These are phyloP conservation scores for Tulasnella calospora DNA, from an alignment of 768 basidiomycete genomes.

Conservation along the genomic window DNA sequence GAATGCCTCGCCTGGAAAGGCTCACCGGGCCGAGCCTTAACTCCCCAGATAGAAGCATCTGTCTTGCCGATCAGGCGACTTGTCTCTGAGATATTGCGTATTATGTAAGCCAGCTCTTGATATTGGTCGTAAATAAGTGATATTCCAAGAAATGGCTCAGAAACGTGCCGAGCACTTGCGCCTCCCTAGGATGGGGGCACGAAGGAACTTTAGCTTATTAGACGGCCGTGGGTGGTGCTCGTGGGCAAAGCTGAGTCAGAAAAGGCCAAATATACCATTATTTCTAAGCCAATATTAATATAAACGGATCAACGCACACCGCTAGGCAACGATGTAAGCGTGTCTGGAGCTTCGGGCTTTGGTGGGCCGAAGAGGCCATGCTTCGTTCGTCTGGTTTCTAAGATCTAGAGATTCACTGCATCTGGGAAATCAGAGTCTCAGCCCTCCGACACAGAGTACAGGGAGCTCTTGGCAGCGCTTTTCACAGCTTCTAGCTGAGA, in stretches of 20 bases:
- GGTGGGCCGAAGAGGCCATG: not conserved
- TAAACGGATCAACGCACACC: not conserved
- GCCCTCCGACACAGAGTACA: too few relatives aligned
- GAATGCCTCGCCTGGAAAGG: not conserved
- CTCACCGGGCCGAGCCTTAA: not conserved
- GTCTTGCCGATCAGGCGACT: not conserved
- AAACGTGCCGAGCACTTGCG: not conserved
- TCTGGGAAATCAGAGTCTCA: too few relatives aligned
- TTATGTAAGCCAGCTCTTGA: too few relatives aligned
- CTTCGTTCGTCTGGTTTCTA: not conserved
- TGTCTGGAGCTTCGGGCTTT: not conserved
- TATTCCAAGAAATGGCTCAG: not conserved
- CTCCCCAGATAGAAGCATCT: too few relatives aligned
- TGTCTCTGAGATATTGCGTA: too few relatives aligned
- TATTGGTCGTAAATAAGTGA: not conserved
- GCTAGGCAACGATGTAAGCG: not conserved
- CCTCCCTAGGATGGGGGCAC: too few relatives aligned
- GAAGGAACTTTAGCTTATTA: not conserved
- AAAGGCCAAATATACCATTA: not conserved
- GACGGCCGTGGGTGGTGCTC: not conserved
- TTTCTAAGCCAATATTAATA: not conserved
- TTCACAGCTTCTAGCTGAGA: too few relatives aligned
- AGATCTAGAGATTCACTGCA: not conserved
- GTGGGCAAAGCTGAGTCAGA: not conserved
- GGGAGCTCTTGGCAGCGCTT: too few relatives aligned